These are phyloP conservation scores for Phytophthora tentaculata DNA, from an alignment of 352 stramenopile genomes.

Conservation along the genomic window DNA sequence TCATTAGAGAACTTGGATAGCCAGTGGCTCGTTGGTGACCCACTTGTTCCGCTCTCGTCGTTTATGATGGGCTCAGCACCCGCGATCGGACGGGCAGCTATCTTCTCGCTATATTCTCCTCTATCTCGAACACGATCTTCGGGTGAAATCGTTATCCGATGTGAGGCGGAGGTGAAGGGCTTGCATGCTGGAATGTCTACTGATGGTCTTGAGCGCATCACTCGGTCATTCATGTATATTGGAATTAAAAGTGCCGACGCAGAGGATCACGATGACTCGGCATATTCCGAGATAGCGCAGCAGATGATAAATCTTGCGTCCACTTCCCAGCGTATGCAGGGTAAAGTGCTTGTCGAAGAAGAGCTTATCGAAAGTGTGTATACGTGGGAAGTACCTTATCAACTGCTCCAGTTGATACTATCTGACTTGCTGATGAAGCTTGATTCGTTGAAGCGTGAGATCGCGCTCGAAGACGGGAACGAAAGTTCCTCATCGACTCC, in stretches of 20 bases:
- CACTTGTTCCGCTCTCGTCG: slow-evolving; percentile 54
- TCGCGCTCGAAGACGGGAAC: slow-evolving; percentile 41
- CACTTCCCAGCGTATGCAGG: slow-evolving; percentile 47
- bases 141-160: slow-evolving; percentile 81
- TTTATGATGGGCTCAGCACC: slow-evolving; percentile 46
- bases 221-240: slow-evolving; percentile 81
- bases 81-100: slow-evolving; percentile 38
- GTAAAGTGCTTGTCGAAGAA: slow-evolving; percentile 85
- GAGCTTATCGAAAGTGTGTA: slow-evolving; percentile 90
- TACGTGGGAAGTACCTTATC: slow-evolving; percentile 88
- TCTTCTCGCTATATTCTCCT: slow-evolving; percentile 71
- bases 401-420: slow-evolving; percentile 82
- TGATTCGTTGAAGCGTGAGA: slow-evolving; percentile 62
- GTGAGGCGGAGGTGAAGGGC: slow-evolving; percentile 67
- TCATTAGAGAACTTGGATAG: slow-evolving; percentile 66
- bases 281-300: slow-evolving; percentile 46
- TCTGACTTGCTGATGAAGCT: slow-evolving; percentile 78
- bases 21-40: slow-evolving; percentile 79
- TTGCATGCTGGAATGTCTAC: slow-evolving; percentile 41
- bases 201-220: slow-evolving; percentile 67
- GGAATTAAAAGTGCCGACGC: slow-evolving; percentile 36
- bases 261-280: slow-evolving; percentile 16
- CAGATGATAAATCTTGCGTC: slow-evolving; percentile 50
- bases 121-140: slow-evolving; percentile 66
- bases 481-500: slow-evolving; percentile 54